Evolutionary conservation across 306 rosid genomes (phyloP), one percentile per base, ranked within the genome.

Genomic region (Geum urbanum): DNA sequence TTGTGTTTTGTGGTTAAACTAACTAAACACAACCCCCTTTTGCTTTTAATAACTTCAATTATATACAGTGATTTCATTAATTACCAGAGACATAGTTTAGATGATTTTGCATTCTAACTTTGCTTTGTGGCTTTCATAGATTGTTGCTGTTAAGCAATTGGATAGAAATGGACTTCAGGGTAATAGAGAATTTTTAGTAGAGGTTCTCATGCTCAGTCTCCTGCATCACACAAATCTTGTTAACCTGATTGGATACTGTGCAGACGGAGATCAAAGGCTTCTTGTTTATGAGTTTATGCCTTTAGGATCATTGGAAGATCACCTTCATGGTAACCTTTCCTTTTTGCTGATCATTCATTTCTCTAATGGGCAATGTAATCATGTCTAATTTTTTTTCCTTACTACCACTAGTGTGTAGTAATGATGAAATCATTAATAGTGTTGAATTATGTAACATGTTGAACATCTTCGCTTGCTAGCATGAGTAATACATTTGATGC

Each of bases 151-250:
- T 61, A 92, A 92, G 75, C 97, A 92, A 74, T 80, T 92, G 70
- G 97, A 92, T 82, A 84, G 95, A 80, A 86, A 92, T 35, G 97
- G 97, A 73, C 95, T 92, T 74, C 97, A 89, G 81, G 97, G 97
- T 56, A 92, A 89, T 74, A 79, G 97, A 71, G 97, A 92, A 75
- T 92, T 92, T 82, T 83, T 92, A 22, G 97, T 92, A 20, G 97
- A 91, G 81, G 97, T 91, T 73, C 96, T 91, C 75, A 91, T 91
- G 97, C 96, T 91, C 66, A 91, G 97, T 79, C 97, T 91, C 74
- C 83, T 91, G 51, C 97, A 91, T 80, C 96, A 88, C 75, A 86
- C 86, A 32, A 91, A 91, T 70, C 82, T 91, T 20, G 92, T 91
- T 74, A 91, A 79, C 82, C 84, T 91, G 76, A 91, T 91, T 77